These are phyloP conservation scores for Mimosa pudica DNA, from an alignment of 306 rosid genomes.

Conservation along the genomic window DNA sequence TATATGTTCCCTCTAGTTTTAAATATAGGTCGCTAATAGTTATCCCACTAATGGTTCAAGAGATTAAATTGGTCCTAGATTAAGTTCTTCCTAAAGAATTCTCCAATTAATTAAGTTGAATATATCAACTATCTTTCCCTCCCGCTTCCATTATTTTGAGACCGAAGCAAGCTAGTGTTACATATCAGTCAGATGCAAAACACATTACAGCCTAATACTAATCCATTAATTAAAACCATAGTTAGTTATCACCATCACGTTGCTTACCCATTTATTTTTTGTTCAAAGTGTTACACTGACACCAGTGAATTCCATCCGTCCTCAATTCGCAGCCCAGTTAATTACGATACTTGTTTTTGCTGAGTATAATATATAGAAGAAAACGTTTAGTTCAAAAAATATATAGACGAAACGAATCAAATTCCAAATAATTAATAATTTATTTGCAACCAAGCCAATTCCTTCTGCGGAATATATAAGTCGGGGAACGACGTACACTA, in stretches of 20 bases:
- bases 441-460: background rate
- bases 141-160: background rate
- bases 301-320: background rate
- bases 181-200: background rate
- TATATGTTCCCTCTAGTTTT: too few species aligned
- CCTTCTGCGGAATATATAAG: background rate
- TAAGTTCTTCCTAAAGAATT: too few species aligned
- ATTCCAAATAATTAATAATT: slow-evolving; percentile 20
- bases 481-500: slow-evolving; percentile 34
- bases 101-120: background rate
- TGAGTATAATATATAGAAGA: background rate
- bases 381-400: background rate
- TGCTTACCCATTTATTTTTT: background rate
- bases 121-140: background rate
- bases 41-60: background rate
- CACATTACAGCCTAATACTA: background rate
- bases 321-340: slow-evolving; percentile 12
- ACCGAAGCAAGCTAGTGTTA: background rate
- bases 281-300: background rate
- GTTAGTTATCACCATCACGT: background rate
- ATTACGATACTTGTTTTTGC: slow-evolving; percentile 31
- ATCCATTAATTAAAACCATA: background rate
- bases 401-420: slow-evolving; percentile 5
- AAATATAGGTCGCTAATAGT: background rate
- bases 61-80: background rate